Evolutionary conservation across 306 rosid species (phyloP), one percentile per base, ranked within the genome.

Genomic region (Trifolium repens): DNA sequence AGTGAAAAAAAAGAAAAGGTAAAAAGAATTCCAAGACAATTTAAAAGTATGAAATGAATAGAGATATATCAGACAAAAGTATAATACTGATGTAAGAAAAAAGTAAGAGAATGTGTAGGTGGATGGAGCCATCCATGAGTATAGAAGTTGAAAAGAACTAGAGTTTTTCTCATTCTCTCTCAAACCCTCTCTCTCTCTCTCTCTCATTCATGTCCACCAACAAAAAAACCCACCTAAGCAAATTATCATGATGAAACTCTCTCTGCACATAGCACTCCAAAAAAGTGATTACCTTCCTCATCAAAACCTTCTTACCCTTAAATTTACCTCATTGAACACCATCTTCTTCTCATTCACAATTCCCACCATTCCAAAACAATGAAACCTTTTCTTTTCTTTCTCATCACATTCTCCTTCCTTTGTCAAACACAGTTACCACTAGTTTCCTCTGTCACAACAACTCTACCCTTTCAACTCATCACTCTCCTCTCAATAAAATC

Each of bases 221-320:
- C 91, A 86, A 80, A 89, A 90, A 85, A 82, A 80, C 88, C 96
- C 98, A 94, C 93, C 69, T 86, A 88, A 83, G 82, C 78, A 83
- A 87, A 83, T 82, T 68, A 89, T 91, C 86, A 90, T 87, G 74
- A 93, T 90, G 97, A 92, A 92, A 81, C 89, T 82, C 87, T 89
- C 87, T 92, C 97, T 83, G 88, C 88, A 75, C 81, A 85, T 87
- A 84, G 92, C 99, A 92, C 96, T 92, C 96, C 90, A 16, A 76
- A 94, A 90, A 92, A 90, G 97, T 80, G 80, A 55, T 81, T 78
- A 80, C 46, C 85, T 80, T 74, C 80, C 79, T 82, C 85, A 85
- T 90, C 96, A 89, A 90, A 87, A 84, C 88, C 87, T 81, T 69
- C 72, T 55, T 83, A 82, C 87, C 97, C 96, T 86, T 90, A 88